Conservation (phyloP, 1,284 basidiomycete genomes). For the Rhizopogon parksii region DNA sequence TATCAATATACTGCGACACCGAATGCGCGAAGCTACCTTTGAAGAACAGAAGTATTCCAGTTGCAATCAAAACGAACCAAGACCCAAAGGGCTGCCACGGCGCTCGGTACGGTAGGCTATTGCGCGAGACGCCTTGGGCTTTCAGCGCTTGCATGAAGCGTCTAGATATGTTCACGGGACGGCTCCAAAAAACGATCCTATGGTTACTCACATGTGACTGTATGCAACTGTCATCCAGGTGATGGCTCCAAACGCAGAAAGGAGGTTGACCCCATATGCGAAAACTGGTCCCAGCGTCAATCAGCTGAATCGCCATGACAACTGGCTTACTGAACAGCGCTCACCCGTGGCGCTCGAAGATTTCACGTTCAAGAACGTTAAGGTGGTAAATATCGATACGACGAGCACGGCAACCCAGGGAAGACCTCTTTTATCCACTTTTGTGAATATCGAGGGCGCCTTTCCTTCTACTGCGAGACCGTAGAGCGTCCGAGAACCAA, state of each 20-base stretch:
- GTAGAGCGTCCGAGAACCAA: constrained; percentile 64
- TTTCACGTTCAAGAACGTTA: constrained; percentile 59
- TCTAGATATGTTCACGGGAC: constrained; percentile 13
- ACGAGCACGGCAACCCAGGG: constrained; percentile 48
- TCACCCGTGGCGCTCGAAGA: constrained; percentile 47
- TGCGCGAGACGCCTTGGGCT: constrained; percentile 57
- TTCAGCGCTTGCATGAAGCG: constrained; percentile 59
- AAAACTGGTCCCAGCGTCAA: constrained; percentile 40
- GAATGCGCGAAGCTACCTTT: constrained; percentile 30
- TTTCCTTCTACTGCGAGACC: constrained; percentile 64
- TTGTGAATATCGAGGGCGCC: constrained; percentile 45
- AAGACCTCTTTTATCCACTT: constrained; percentile 57
- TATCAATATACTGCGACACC: background rate
- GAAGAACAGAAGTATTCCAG: constrained; percentile 58
- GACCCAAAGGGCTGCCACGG: constrained; percentile 59
- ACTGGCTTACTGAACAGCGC: constrained; percentile 1
- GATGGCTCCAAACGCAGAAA: constrained; percentile 63
- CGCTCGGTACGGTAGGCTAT: constrained; percentile 62
- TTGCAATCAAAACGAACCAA: constrained; percentile 55
- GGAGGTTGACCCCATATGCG: constrained; percentile 65
- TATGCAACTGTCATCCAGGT: constrained; percentile 71
- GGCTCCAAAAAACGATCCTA: constrained; percentile 21
- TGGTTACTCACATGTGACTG: constrained; percentile 51
- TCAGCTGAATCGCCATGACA: background rate
- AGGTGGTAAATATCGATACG: constrained; percentile 49